Evolutionary conservation across 106 monocot species (phyloP).

Genomic region (Ottelia alismoides): DNA sequence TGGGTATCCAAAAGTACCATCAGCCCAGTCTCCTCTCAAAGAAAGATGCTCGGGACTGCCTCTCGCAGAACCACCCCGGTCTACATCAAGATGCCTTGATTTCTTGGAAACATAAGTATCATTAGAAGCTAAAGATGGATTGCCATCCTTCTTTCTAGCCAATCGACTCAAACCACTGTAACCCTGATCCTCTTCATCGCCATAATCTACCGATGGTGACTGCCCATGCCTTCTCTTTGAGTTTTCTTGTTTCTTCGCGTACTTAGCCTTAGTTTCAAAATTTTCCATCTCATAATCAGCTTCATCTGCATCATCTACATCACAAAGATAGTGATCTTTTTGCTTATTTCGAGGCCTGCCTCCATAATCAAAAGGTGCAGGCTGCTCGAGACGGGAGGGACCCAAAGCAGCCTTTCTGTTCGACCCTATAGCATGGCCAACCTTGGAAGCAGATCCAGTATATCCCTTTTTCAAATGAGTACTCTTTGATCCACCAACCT

Average conservation of each 20-base stretch:
- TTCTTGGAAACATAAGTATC: slow-evolving; percentile 16
- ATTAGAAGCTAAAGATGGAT: slow-evolving; percentile 38
- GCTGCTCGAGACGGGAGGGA: too few relatives aligned
- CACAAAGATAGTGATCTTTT: slow-evolving; percentile 1
- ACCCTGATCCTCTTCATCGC: slow-evolving; percentile 9
- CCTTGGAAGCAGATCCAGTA: slow-evolving; percentile 1
- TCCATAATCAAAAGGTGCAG: slow-evolving; percentile 19
- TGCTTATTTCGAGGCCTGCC: slow-evolving; percentile 1
- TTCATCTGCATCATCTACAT: slow-evolving; percentile 13
- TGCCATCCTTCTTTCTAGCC: slow-evolving; percentile 13
- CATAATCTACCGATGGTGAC: neutral
- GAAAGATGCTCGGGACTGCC: too few relatives aligned
- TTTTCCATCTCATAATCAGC: slow-evolving; percentile 6
- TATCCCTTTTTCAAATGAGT: slow-evolving; percentile 20
- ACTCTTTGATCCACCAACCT: slow-evolving; percentile 16
- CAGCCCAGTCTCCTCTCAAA: slow-evolving; percentile 7
- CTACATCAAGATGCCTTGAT: slow-evolving; percentile 21
- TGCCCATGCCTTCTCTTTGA: slow-evolving; percentile 6
- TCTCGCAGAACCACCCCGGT: slow-evolving; percentile 1
- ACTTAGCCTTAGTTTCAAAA: slow-evolving; percentile 13
- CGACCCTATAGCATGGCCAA: neutral
- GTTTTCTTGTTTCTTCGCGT: slow-evolving; percentile 25
- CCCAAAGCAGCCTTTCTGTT: too few relatives aligned
- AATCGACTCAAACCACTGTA: neutral
- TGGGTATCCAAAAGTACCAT: too few relatives aligned